phyloP scores from a whole-genome alignment of 768 basidiomycete species.

The Gymnopilus junonius region DNA sequence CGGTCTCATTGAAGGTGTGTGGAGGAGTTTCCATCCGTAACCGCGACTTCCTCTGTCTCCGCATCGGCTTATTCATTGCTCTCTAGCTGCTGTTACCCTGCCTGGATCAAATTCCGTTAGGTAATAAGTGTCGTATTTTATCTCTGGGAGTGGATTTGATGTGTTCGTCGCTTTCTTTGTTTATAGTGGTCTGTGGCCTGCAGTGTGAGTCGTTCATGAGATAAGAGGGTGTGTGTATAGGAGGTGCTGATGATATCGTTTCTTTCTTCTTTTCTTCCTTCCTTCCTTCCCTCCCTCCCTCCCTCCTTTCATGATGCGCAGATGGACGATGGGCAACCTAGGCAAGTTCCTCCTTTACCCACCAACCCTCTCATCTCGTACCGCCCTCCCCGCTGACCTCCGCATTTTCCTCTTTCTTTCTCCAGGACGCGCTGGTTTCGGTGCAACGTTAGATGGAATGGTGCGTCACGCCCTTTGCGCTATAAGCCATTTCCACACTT shows the following conservation, averaged over 20 bases:
- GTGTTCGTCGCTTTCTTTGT: too few species aligned
- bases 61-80: neutral
- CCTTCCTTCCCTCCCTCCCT: too few species aligned
- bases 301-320: too few species aligned
- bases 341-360: too few species aligned
- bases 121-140: slow-evolving; percentile 15
- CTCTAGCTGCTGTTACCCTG: slow-evolving; percentile 34
- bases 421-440: slow-evolving; percentile 74
- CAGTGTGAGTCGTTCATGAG: slow-evolving; percentile 43
- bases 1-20: slow-evolving; percentile 58
- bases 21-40: neutral
- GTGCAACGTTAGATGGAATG: slow-evolving; percentile 68
- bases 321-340: slow-evolving; percentile 59
- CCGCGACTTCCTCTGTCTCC: neutral
- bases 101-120: slow-evolving; percentile 35
- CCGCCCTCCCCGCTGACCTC: slow-evolving; percentile 8
- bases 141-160: too few species aligned
- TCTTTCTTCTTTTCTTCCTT: too few species aligned
- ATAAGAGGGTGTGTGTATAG: too few species aligned
- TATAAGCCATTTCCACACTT: too few species aligned
- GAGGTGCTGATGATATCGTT: too few species aligned
- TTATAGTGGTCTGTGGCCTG: slow-evolving; percentile 43
- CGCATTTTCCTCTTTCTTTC: too few species aligned
- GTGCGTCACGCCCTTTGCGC: slow-evolving; percentile 37
- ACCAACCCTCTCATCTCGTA: neutral